Evolutionary conservation across 352 stramenopile species (phyloP).

Genomic region (Phytophthora pistaciae): DNA sequence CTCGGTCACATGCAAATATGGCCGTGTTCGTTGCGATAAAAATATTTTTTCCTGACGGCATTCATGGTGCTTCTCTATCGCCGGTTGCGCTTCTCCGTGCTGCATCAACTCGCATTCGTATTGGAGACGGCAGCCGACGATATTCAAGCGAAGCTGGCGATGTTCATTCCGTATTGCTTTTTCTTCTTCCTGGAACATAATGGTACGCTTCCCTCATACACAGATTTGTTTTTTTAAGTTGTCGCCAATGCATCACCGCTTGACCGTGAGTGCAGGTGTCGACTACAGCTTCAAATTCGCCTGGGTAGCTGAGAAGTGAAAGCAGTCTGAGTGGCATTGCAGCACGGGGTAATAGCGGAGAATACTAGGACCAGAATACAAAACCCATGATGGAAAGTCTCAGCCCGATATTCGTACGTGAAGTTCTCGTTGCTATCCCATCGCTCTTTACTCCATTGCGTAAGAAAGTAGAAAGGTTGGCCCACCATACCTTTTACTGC

Average conservation of each 20-base stretch:
- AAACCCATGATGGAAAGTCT: no score
- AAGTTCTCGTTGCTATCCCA: no score
- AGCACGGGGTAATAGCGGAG: no score
- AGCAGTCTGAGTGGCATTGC: no score
- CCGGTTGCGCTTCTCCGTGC: slow-evolving; percentile 25
- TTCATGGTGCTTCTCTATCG: slow-evolving; percentile 21
- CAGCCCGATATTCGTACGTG: no score
- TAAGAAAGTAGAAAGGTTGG: no score
- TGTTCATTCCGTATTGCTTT: slow-evolving; percentile 39
- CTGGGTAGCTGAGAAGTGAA: slow-evolving; percentile 3
- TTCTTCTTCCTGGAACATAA: slow-evolving; percentile 45
- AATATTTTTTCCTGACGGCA: slow-evolving; percentile 11
- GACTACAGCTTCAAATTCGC: slow-evolving; percentile 28
- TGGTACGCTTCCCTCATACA: slow-evolving; percentile 9
- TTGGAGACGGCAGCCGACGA: slow-evolving; percentile 33
- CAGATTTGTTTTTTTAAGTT: no score
- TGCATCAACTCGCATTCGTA: slow-evolving; percentile 40
- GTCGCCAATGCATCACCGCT: neutral
- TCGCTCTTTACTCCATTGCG: no score
- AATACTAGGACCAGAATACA: no score
- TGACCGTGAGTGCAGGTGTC: neutral
- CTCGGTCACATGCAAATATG: slow-evolving; percentile 23
- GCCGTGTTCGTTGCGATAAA: slow-evolving; percentile 27
- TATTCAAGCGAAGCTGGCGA: slow-evolving; percentile 34
- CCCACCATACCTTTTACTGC: no score